A percentile compares a stretch with the other conserved stretches of the same genome.
phyloP scores from a whole-genome alignment of 495 filamentous ascomycete species.

The Friedmanniomyces simplex region DNA sequence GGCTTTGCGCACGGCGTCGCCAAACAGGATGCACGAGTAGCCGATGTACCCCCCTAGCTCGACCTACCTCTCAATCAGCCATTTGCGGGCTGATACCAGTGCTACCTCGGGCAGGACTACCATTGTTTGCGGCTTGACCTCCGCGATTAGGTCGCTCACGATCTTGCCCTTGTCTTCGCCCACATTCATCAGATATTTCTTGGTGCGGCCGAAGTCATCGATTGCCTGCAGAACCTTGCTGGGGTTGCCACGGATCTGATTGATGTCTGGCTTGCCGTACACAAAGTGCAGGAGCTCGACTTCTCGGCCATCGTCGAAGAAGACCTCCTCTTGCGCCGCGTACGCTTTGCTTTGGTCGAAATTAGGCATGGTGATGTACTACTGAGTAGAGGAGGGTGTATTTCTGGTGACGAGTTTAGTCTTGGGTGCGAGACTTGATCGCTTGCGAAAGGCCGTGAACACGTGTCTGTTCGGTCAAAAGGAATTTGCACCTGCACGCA shows the following conservation, averaged over 20 bases:
- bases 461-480: too few species aligned
- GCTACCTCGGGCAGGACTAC: conserved; percentile 19
- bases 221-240: conserved; percentile 54
- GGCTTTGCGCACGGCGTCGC: conserved; percentile 45
- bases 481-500: too few species aligned
- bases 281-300: conserved; percentile 61
- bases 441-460: too few species aligned
- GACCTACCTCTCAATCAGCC: conserved; percentile 32
- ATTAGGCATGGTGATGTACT: conserved; percentile 8
- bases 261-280: conserved; percentile 46
- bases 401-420: too few species aligned
- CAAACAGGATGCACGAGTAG: conserved; percentile 67
- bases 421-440: too few species aligned
- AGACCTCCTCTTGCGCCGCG: conserved; percentile 33
- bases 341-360: conserved; percentile 37
- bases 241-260: conserved; percentile 54
- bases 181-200: conserved; percentile 69
- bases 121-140: conserved; percentile 55
- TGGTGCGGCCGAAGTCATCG: conserved; percentile 55
- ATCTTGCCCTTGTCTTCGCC: conserved; percentile 62
- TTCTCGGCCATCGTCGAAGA: conserved; percentile 62
- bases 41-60: conserved; percentile 77
- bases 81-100: conserved; percentile 1
- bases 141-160: conserved; percentile 51
- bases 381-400: not conserved